Evolutionary conservation across 164 flowering plant species (phyloP).

Genomic region (Sedum album): DNA sequence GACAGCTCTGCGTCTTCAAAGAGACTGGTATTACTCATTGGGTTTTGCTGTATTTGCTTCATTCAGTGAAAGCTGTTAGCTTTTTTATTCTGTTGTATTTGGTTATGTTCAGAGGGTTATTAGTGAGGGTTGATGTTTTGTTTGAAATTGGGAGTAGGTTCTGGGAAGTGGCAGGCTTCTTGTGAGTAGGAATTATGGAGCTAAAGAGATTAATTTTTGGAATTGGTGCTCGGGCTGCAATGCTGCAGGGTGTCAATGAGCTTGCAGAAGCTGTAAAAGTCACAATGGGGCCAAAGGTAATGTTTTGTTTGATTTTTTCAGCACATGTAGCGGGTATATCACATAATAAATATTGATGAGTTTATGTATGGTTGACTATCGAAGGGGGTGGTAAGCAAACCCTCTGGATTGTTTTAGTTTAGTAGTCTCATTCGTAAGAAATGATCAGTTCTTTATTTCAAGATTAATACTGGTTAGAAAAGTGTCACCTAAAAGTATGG

Average conservation of each 20-base stretch:
- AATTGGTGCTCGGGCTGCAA: slow-evolving; percentile 78
- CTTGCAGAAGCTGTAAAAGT: slow-evolving; percentile 96
- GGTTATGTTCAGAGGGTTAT: background rate
- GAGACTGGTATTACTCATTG: background rate
- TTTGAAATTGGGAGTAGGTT: slow-evolving; percentile 8
- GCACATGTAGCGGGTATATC: background rate
- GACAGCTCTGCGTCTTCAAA: background rate
- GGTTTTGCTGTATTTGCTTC: background rate
- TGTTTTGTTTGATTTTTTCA: background rate
- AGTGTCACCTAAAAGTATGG: background rate
- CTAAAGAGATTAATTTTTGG: slow-evolving; percentile 90
- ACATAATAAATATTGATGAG: background rate
- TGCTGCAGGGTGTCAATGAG: slow-evolving; percentile 95
- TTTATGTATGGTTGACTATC: background rate
- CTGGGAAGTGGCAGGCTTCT: slow-evolving; percentile 59
- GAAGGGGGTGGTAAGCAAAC: too few species aligned
- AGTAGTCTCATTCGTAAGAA: background rate
- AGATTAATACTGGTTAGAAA: background rate
- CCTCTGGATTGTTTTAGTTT: background rate
- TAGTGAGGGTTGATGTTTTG: background rate
- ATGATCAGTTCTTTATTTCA: background rate
- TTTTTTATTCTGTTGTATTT: background rate
- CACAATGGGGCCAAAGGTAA: slow-evolving; percentile 97
- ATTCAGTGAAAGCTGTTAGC: background rate
- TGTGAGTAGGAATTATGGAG: slow-evolving; percentile 91